Base-by-base conservation (phyloP, 1,284 basidiomycete genomes). In the Inonotus hispidus region DNA sequence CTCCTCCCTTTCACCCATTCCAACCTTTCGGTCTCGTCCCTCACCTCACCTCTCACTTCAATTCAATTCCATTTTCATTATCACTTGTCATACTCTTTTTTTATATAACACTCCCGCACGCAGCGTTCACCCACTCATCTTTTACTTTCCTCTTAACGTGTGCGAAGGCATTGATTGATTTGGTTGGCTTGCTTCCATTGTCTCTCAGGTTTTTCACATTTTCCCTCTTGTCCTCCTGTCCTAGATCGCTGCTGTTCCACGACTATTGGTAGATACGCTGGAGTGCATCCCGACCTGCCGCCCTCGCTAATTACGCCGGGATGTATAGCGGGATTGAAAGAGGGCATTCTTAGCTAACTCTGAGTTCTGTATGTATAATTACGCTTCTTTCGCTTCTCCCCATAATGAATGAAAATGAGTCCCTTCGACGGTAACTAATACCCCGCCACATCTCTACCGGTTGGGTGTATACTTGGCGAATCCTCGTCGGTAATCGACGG, bases 341-440 rank as follows among this genome's bases (percentile, higher is more conserved):
- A 39, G 38, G 38, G 38, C 38, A n/a, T n/a, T n/a, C n/a, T n/a
- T n/a, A n/a, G n/a, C n/a, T n/a, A n/a, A n/a, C n/a, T n/a, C n/a
- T 39, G 23, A 39, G 5, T 39, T 39, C 11, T 11, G 21, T 53
- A 59, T 59, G 50, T 59, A 59, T 59, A 59, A 59, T 59, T 59
- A 59, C 23, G 23, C 41, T n/a, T n/a, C n/a, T n/a, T n/a, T n/a
- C n/a, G n/a, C n/a, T n/a, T n/a, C n/a, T n/a, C n/a, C n/a, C n/a
- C n/a, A n/a, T n/a, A n/a, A n/a, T n/a, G n/a, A n/a, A n/a, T n/a
- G n/a, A n/a, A n/a, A n/a, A n/a, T n/a, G n/a, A n/a, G n/a, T n/a
- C n/a, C n/a, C n/a, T n/a, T n/a, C n/a, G n/a, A n/a, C n/a, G n/a
- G n/a, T n/a, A n/a, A n/a, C n/a, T n/a, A n/a, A n/a, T n/a, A n/a